These are phyloP conservation scores for Ceratobasidium sp. DNA, from an alignment of 1,284 basidiomycete species.

Conservation along the genomic window DNA sequence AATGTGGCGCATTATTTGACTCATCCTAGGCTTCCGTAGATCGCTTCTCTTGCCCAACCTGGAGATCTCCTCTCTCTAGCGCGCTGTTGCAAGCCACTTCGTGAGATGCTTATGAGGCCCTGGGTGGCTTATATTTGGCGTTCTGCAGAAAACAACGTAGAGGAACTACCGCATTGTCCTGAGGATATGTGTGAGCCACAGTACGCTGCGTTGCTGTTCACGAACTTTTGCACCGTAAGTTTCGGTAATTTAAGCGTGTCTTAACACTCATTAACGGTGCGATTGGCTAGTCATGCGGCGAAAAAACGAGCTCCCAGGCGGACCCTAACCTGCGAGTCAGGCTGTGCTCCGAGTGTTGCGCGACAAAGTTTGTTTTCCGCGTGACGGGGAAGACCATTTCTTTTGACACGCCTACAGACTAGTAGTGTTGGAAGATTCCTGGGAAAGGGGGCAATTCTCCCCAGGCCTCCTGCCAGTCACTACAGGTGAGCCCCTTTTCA, in stretches of 20 bases:
- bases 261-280: not conserved
- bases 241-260: not conserved
- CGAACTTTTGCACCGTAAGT: slow-evolving; percentile 19
- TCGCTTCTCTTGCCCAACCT: not conserved
- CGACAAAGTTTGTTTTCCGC: not conserved
- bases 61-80: not conserved
- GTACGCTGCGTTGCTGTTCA: slow-evolving; percentile 22
- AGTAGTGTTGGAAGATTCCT: no score
- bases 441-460: no score
- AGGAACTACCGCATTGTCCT: slow-evolving; percentile 4
- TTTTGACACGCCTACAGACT: no score
- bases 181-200: not conserved
- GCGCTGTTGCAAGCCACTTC: slow-evolving; percentile 10
- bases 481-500: no score
- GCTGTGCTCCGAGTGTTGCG: not conserved
- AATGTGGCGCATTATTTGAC: not conserved
- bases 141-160: not conserved
- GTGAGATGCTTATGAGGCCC: not conserved
- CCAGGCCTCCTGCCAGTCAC: no score
- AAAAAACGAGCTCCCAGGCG: not conserved
- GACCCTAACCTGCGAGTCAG: not conserved
- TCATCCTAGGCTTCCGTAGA: not conserved
- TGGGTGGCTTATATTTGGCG: not conserved
- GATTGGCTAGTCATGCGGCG: not conserved
- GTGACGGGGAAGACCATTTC: no score